Conservation (phyloP, 371 early-diverging fungal species). For the Synchytrium microbalum region DNA sequence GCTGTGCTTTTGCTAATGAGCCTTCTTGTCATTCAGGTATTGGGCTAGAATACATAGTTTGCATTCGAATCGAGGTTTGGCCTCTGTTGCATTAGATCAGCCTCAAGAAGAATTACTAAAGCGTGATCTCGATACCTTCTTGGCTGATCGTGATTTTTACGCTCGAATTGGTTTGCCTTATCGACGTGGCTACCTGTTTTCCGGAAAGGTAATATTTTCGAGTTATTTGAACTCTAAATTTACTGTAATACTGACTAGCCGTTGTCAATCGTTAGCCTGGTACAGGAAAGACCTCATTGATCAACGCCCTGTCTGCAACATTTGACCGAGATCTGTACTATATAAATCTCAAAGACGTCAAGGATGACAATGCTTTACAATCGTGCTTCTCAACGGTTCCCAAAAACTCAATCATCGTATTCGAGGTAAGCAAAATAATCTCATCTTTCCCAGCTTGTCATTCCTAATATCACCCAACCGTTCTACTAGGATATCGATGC, state of each 20-base stretch:
- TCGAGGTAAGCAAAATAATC: too few relatives aligned
- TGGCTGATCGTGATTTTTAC: conserved; percentile 45
- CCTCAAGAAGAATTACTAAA: conserved; percentile 35
- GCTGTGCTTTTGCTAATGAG: not conserved
- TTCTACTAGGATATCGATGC: conserved; percentile 86
- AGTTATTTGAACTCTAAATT: not conserved
- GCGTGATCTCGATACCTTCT: conserved; percentile 41
- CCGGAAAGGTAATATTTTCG: not conserved
- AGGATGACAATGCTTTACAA: conserved; percentile 55
- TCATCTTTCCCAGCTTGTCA: too few relatives aligned
- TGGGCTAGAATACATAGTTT: conserved; percentile 21
- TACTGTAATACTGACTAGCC: not conserved
- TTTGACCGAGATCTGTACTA: conserved; percentile 64
- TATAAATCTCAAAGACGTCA: conserved; percentile 58
- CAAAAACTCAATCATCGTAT: conserved; percentile 68
- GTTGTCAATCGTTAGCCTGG: conserved; percentile 61
- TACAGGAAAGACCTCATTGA: conserved; percentile 78
- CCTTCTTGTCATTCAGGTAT: conserved; percentile 7
- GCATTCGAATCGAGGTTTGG: conserved; percentile 23
- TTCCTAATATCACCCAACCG: too few relatives aligned
- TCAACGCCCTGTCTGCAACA: conserved; percentile 68
- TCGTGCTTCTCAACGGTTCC: conserved; percentile 61
- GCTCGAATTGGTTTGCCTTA: conserved; percentile 57
- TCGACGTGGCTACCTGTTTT: not conserved
- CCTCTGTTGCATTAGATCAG: conserved; percentile 44